Percentiles rank a stretch among this genome's conserved stretches.
These are phyloP conservation scores for Aspergillus bombycis DNA, from an alignment of 2,329 filamentous ascomycete genomes.

Conservation along the genomic window DNA sequence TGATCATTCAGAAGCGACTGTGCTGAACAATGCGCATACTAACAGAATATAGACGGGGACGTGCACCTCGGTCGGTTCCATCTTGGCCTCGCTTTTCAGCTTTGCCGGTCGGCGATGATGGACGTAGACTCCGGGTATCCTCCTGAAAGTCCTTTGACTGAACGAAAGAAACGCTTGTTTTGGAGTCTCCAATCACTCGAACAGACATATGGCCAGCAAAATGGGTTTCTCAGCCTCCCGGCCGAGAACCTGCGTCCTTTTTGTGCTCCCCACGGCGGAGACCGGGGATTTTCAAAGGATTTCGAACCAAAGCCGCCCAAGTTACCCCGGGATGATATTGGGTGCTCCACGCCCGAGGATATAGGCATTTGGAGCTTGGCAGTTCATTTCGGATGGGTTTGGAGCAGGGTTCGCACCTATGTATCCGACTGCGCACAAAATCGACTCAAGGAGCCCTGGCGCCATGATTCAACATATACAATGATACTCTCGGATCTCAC, in stretches of 20 bases:
- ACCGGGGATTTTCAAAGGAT: conserved; percentile 27
- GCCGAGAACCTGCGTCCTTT: conserved; percentile 46
- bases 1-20: neutral
- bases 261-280: conserved; percentile 30
- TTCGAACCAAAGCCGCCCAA: conserved; percentile 44
- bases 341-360: conserved; percentile 44
- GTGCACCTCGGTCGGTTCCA: conserved; percentile 55
- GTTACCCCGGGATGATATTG: conserved; percentile 50
- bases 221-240: conserved; percentile 47
- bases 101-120: conserved; percentile 55
- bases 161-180: conserved; percentile 55
- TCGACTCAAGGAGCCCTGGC: conserved; percentile 55
- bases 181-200: conserved; percentile 57
- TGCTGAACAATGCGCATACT: neutral
- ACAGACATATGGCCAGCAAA: conserved; percentile 54
- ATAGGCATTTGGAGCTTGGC: conserved; percentile 56
- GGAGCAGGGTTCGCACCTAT: conserved; percentile 51
- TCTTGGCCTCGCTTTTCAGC: conserved; percentile 54
- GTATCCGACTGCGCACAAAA: conserved; percentile 54
- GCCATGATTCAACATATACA: conserved; percentile 56
- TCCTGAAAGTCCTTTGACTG: conserved; percentile 37
- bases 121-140: conserved; percentile 48
- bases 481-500: conserved; percentile 56
- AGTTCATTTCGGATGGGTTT: conserved; percentile 56
- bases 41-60: conserved; percentile 47